A percentile compares a stretch with the other conserved stretches of the same genome.
phyloP scores from a whole-genome alignment of 768 basidiomycete species.

The Russula compacta region DNA sequence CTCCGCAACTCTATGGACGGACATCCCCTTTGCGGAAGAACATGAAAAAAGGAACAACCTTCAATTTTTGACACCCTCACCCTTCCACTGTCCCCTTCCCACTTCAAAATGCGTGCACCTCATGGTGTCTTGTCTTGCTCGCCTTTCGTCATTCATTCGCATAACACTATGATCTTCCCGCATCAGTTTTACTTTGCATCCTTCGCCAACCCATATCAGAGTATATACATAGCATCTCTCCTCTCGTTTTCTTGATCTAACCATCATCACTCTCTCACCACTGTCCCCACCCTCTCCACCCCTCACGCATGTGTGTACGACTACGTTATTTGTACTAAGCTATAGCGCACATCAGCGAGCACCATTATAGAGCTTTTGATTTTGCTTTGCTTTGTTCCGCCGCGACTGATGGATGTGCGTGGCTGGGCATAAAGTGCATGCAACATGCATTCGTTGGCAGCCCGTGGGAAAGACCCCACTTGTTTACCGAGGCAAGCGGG shows the following conservation, averaged over 20 bases:
- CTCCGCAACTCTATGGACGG: constrained; percentile 2
- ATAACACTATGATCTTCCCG: constrained; percentile 17
- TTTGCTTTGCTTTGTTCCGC: background rate
- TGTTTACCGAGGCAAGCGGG: background rate
- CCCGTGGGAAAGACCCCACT: constrained; percentile 3
- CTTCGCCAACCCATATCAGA: constrained; percentile 11
- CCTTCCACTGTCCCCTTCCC: background rate
- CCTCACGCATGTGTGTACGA: constrained; percentile 17
- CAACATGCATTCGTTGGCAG: background rate
- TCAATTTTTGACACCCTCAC: background rate
- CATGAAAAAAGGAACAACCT: constrained; percentile 13
- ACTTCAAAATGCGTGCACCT: constrained; percentile 6
- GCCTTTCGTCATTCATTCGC: constrained; percentile 5
- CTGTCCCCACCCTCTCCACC: constrained; percentile 1
- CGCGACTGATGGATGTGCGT: background rate
- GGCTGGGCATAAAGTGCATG: no score
- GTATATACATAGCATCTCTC: constrained; percentile 22
- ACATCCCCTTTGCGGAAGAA: constrained; percentile 7
- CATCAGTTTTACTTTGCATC: constrained; percentile 8
- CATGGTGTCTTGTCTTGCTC: constrained; percentile 1
- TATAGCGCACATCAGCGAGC: constrained; percentile 15
- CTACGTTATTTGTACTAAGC: constrained; percentile 21
- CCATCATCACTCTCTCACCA: constrained; percentile 16
- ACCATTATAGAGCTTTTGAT: constrained; percentile 16
- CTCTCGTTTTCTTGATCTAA: constrained; percentile 14